A percentile compares a stretch with the other conserved stretches of the same genome.
These are phyloP conservation scores for Metschnikowia vanudenii DNA, from an alignment of 805 yeast genomes.

Conservation along the genomic window DNA sequence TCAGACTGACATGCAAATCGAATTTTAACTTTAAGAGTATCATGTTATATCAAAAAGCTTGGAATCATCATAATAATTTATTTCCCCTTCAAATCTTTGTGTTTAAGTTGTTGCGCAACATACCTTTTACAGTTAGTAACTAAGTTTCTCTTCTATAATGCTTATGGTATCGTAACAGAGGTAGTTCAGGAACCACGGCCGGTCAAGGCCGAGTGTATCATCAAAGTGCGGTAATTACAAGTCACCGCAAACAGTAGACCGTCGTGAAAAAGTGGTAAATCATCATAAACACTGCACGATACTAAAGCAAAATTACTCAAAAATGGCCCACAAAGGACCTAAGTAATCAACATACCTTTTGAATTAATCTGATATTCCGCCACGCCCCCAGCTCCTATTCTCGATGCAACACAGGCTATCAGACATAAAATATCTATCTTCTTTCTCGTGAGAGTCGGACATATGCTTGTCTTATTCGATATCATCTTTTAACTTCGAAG, in stretches of 20 bases:
- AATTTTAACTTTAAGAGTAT: conserved; percentile 25
- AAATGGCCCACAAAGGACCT: neutral
- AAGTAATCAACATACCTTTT: conserved; percentile 18
- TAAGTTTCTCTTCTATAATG: too few species aligned
- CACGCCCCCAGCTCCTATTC: conserved; percentile 25
- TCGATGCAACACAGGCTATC: conserved; percentile 27
- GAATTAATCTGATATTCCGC: conserved; percentile 14
- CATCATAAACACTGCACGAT: conserved; percentile 38
- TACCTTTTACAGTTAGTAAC: conserved; percentile 11
- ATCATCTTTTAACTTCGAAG: conserved; percentile 55
- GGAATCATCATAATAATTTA: conserved; percentile 13
- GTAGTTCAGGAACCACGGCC: conserved; percentile 49
- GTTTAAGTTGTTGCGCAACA: conserved; percentile 1
- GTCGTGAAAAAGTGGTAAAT: conserved; percentile 50
- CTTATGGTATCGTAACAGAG: neutral
- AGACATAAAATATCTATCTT: conserved; percentile 59
- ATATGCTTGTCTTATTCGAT: conserved; percentile 95
- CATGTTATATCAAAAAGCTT: conserved; percentile 22
- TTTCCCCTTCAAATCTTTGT: neutral
- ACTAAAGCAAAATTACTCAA: too few species aligned
- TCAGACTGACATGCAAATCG: conserved; percentile 48
- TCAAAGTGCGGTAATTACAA: conserved; percentile 46
- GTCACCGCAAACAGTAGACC: conserved; percentile 49
- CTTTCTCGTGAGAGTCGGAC: conserved; percentile 68
- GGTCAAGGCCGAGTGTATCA: conserved; percentile 50